Base-by-base conservation (phyloP, 371 early-diverging fungal species). In the Spraguea lophii region DNA sequence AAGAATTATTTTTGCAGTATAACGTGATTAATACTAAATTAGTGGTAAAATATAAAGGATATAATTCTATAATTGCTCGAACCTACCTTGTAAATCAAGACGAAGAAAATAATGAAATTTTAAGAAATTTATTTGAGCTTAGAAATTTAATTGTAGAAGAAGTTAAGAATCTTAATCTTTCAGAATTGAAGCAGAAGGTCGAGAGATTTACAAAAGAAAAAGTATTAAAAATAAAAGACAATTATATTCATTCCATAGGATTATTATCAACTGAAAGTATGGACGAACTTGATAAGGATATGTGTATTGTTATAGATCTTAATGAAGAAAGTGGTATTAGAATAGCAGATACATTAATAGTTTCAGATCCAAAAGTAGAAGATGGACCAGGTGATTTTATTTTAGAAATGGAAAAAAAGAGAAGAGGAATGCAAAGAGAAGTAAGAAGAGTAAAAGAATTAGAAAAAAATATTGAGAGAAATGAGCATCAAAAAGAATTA, bases 401-500 rank as follows among this genome's bases (percentile, higher is more conserved):
- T 52, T 39, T 2, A 59, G 7, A 58, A 56, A 24, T 22, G 2
- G 16, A 27, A 46, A 25, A 56, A 63, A 19, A 37, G 26, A 16
- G 47, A 19, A 6, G 48, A 42, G 34, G 56, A 55, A 17, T 59
- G 42, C 37, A 20, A 48, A 15, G 69, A 46, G 52, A 59, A 32
- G 56, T 64, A 44, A 59, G 49, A 26, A 65, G 46, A 56, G 66
- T 69, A 36, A 44, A 51, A 38, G 66, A 65, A 41, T n/a, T 65
- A 7, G 63, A 58, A 52, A 59, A 55, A 46, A 58, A 53, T 15
- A 54, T 59, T n/a, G 55, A 56, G 35, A 62, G 62, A 25, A 62
- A 49, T 24, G 72, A 72, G 52, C 72, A 72, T 49, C 72, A 72
- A 39, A 69, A 68, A 46, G 65, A 68, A 38, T 53, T 72, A 3